Evolutionary conservation across 2,329 filamentous ascomycete genomes (phyloP).

Genomic region (Trichoderma sp.): DNA sequence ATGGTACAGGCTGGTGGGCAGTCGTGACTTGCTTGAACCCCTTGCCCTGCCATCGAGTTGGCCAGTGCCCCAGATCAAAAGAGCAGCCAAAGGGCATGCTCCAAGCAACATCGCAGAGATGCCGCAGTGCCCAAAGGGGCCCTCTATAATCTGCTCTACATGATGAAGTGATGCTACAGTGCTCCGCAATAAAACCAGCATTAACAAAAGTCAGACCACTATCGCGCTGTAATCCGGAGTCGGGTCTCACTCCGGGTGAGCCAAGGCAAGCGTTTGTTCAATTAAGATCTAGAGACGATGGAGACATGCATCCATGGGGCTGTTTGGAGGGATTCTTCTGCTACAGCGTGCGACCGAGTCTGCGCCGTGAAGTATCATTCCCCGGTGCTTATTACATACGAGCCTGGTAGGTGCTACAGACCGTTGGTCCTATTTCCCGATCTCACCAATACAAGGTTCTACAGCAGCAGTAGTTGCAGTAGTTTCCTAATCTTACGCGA

Average conservation of each 20-base stretch:
- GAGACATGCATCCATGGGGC: background rate
- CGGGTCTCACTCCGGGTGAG: constrained; percentile 8
- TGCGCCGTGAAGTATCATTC: constrained; percentile 7
- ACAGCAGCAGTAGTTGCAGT: background rate
- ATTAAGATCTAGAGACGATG: background rate
- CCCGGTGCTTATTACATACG: background rate
- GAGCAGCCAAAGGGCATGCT: background rate
- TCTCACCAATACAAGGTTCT: constrained; percentile 2
- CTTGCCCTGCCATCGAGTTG: constrained; percentile 3
- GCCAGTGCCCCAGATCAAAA: constrained; percentile 19
- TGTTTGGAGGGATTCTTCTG: background rate
- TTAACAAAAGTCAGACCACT: constrained; percentile 7
- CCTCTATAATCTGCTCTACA: background rate
- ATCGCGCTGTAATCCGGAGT: background rate
- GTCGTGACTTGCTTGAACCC: constrained; percentile 21
- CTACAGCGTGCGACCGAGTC: background rate
- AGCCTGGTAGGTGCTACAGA: background rate
- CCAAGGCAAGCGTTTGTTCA: background rate
- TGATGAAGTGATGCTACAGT: background rate
- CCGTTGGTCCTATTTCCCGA: background rate
- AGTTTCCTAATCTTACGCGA: background rate
- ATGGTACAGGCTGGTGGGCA: constrained; percentile 7
- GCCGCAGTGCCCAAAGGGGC: constrained; percentile 7
- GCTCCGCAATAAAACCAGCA: background rate
- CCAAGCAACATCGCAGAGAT: background rate